Evolutionary conservation across 805 yeast species (phyloP), one percentile per base, ranked within the genome.

Genomic region (Wickerhamiella hasegawae): DNA sequence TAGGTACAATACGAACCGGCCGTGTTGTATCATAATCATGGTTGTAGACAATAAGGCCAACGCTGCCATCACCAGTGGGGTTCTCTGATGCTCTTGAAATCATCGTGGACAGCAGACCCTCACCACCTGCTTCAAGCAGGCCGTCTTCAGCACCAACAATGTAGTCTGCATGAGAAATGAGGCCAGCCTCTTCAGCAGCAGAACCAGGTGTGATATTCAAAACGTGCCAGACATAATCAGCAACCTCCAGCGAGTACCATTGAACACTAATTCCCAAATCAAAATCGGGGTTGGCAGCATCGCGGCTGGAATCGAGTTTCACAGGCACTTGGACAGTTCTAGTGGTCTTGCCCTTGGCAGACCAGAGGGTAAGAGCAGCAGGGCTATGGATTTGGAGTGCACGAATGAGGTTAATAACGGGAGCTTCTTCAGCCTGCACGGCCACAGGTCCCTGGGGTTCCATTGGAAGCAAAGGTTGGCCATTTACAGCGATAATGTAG

Each of bases 81-180:
- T 68, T 68, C 5, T 74, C 66, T 31, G 69, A 61, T 11, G 46
- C 40, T 19, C 51, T 37, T 16, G 51, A 30, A 1, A 83, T 65
- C 1, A 82, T 74, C 23, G 76, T 65, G 2, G 83, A 74, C 35
- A 85, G 58, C 20, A 82, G 56, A 19, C 76, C 73, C 55, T 85
- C 95, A 10, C 95, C 95, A 8, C 95, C 96, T 1, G 78, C 72
- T 2, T 82, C 75, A 38, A 87, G 60, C 27, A 82, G 59, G 0
- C 96, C 96, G 43, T 81, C 90, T 38, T 78, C 79, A 12, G 85
- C 77, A 4, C 92, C 95, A 33, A 87, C 72, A 32, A 87, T 75
- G 52, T 81, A 87, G 53, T 87, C 98, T 2, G 83, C 68, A 46
- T 79, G 80, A 0, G 94, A 84, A 24, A 81, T 64, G 28, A 87